A percentile compares a stretch with the other conserved stretches of the same genome.
These are phyloP conservation scores for Ceratopteris richardii DNA, from an alignment of 75 land plant genomes.

Conservation along the genomic window DNA sequence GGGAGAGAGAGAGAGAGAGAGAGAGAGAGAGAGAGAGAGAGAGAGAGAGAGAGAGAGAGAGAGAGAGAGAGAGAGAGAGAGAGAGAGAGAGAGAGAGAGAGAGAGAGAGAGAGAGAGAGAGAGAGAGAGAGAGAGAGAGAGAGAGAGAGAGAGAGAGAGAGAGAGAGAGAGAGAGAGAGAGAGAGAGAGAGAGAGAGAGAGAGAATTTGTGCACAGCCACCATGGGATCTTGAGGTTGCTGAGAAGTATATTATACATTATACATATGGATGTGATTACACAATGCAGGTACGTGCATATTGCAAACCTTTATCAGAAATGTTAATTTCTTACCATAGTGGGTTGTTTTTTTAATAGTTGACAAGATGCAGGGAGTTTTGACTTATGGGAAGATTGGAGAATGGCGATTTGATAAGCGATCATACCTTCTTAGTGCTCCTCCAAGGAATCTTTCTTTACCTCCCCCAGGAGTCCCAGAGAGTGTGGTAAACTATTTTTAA, in stretches of 20 bases:
- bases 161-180: constrained; percentile 3
- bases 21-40: too few species aligned
- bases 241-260: constrained; percentile 85
- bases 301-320: not conserved
- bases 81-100: too few species aligned
- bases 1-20: too few species aligned
- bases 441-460: constrained; percentile 73
- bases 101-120: too few species aligned
- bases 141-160: too few species aligned
- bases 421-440: constrained; percentile 47
- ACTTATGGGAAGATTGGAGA: constrained; percentile 92
- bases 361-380: constrained; percentile 54
- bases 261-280: constrained; percentile 95
- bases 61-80: too few species aligned
- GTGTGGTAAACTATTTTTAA: constrained; percentile 52
- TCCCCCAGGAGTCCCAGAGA: constrained; percentile 88
- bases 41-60: too few species aligned
- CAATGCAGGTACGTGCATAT: constrained; percentile 50
- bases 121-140: too few species aligned
- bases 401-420: constrained; percentile 97
- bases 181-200: constrained; percentile 1
- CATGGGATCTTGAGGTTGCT: constrained; percentile 82
- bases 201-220: constrained; percentile 50
- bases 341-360: not conserved
- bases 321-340: not conserved